Base-by-base conservation (phyloP, 768 basidiomycete genomes). In the Piloderma croceum region DNA sequence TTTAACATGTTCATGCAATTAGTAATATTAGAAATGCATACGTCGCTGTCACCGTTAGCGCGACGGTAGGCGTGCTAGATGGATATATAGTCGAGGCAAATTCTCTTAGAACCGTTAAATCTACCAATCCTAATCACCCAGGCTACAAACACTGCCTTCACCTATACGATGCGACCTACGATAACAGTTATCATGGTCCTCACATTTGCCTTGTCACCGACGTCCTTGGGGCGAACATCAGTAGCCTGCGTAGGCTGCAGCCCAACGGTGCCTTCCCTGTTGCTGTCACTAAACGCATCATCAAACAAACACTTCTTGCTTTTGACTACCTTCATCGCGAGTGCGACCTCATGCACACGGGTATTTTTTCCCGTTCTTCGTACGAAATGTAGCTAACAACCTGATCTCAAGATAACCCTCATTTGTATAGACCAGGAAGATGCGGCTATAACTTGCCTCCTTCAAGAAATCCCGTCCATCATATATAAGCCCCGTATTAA, bases 251-350 rank as follows among this genome's bases (percentile, higher is more conserved):
- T n/a, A 15, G 17, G 17, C 22, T 24, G 34, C 45, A 47, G 12
- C 20, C 24, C 3, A 27, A 40, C 12, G 24, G 24, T n/a, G n/a
- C n/a, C n/a, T n/a, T n/a, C n/a, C n/a, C n/a, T n/a, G 23, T 49
- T 43, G 13, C 15, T 40, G 4, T 34, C 38, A 24, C 36, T 7
- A 48, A 54, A 38, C 34, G 40, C 22, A 49, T 62, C 23, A 43
- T 52, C 23, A 57, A 53, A 32, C 61, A 62, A 39, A 23, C 45
- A 6, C 48, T 62, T 23, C 50, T 59, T 15, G 56, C 57, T 6
- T 43, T 57, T 6, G 50, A 55, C 34, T 62, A 56, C 40, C 50
- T 60, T 32, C 59, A 62, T 39, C 38, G 41, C n/a, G 38, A 52
- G 22, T 56, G 51, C 24, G 35, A 42, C 1, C 25, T 52, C 17